A percentile compares a stretch with the other conserved stretches of the same genome.
phyloP scores from a whole-genome alignment of 345 rosid genomes.

The Schrenkiella parvula region DNA sequence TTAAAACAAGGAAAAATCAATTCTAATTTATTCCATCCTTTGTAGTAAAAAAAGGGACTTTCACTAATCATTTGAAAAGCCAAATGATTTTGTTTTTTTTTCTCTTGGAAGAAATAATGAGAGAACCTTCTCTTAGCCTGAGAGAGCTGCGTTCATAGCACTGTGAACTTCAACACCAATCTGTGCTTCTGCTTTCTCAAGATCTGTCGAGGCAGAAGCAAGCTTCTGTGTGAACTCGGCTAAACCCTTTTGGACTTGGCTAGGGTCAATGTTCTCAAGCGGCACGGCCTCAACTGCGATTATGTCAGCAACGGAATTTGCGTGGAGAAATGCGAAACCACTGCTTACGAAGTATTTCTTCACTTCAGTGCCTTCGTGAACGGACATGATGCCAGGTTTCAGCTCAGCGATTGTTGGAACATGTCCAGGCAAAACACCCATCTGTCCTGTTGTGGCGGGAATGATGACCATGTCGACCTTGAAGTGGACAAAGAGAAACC shows the following conservation, averaged over 20 bases:
- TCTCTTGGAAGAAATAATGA: background rate
- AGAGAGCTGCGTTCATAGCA: slow-evolving; percentile 58
- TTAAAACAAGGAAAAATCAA: slow-evolving; percentile 11
- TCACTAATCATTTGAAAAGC: slow-evolving; percentile 26
- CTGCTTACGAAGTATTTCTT: slow-evolving; percentile 84
- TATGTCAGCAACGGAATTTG: slow-evolving; percentile 75
- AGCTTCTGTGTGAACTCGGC: slow-evolving; percentile 73
- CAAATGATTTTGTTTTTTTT: slow-evolving; percentile 11
- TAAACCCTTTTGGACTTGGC: slow-evolving; percentile 81
- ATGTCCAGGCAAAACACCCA: slow-evolving; percentile 92
- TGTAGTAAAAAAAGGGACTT: slow-evolving; percentile 3
- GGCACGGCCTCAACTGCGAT: slow-evolving; percentile 79
- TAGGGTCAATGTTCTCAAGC: slow-evolving; percentile 57
- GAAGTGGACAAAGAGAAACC: background rate
- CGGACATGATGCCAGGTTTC: slow-evolving; percentile 83
- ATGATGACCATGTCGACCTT: slow-evolving; percentile 96
- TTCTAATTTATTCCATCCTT: slow-evolving; percentile 27
- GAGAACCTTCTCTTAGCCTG: slow-evolving; percentile 41
- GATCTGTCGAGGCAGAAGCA: slow-evolving; percentile 65
- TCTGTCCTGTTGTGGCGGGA: slow-evolving; percentile 89
- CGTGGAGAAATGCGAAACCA: slow-evolving; percentile 80
- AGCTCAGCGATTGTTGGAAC: slow-evolving; percentile 84
- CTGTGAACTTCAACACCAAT: slow-evolving; percentile 77
- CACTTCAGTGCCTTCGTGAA: slow-evolving; percentile 71
- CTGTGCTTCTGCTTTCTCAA: slow-evolving; percentile 91